Percentiles rank a stretch among this genome's conserved stretches.
Evolutionary conservation across 2,329 filamentous ascomycete genomes (phyloP).

Genomic region (Gnomoniopsis smithogilvyi): DNA sequence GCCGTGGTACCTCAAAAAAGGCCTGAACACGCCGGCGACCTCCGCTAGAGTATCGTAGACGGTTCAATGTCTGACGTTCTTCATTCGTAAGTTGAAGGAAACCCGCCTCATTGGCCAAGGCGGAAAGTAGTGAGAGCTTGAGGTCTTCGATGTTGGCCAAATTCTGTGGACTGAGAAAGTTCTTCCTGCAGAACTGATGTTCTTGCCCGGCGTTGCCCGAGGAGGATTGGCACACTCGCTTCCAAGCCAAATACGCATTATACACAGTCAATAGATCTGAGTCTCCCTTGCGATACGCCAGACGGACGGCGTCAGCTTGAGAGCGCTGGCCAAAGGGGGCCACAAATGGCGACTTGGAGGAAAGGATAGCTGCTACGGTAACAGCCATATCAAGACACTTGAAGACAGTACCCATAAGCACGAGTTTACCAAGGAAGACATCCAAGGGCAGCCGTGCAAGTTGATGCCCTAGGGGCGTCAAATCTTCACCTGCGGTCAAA

Average conservation of each 20-base stretch:
- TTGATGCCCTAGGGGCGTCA: constrained; percentile 83
- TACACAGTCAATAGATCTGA: constrained; percentile 92
- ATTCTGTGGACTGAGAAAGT: constrained; percentile 86
- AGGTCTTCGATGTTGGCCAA: constrained; percentile 91
- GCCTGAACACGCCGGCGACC: constrained; percentile 59
- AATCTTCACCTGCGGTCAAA: constrained; percentile 73
- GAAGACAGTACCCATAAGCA: constrained; percentile 82
- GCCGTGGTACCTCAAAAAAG: constrained; percentile 79
- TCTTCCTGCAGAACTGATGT: constrained; percentile 89
- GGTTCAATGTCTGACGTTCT: constrained; percentile 67
- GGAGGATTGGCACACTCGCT: constrained; percentile 70
- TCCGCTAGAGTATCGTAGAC: constrained; percentile 58
- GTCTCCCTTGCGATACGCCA: constrained; percentile 78
- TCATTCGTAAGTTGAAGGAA: constrained; percentile 72
- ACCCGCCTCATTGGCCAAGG: constrained; percentile 74
- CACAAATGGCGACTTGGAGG: constrained; percentile 91
- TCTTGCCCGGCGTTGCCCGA: constrained; percentile 61
- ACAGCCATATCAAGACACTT: constrained; percentile 88
- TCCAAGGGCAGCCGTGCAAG: constrained; percentile 87
- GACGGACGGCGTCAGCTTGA: constrained; percentile 76
- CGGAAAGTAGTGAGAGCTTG: constrained; percentile 84
- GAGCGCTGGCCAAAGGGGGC: constrained; percentile 79
- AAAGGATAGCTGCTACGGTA: constrained; percentile 88
- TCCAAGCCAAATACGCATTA: constrained; percentile 91
- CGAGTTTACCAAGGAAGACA: constrained; percentile 91